Conservation (phyloP, 768 basidiomycete genomes). For the Trametes punicea region DNA sequence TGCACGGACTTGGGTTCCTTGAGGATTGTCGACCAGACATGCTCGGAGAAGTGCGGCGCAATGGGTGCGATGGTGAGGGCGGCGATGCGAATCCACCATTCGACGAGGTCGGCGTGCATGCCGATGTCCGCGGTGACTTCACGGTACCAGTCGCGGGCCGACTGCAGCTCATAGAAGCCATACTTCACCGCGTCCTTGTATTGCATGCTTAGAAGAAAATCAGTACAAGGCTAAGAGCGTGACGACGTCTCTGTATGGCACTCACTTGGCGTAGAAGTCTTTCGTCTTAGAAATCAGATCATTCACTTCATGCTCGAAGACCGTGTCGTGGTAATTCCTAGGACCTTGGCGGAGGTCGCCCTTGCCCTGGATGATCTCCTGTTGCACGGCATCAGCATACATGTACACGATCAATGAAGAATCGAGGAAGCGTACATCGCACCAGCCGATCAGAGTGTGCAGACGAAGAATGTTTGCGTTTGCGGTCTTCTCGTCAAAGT, state of each 20-base stretch:
- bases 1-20: conserved; percentile 77
- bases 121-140: conserved; percentile 85
- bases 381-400: conserved; percentile 4
- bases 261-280: conserved; percentile 77
- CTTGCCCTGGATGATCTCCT: conserved; percentile 81
- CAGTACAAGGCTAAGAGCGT: no score
- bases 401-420: neutral
- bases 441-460: conserved; percentile 89
- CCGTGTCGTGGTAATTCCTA: conserved; percentile 77
- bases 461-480: conserved; percentile 95
- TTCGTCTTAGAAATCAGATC: conserved; percentile 81
- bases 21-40: conserved; percentile 79
- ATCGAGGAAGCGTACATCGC: conserved; percentile 58
- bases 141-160: conserved; percentile 92
- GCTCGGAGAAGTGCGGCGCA: conserved; percentile 92
- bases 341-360: conserved; percentile 70
- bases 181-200: conserved; percentile 96
- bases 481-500: conserved; percentile 98
- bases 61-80: conserved; percentile 80
- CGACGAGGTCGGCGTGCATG: conserved; percentile 88
- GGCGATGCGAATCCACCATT: conserved; percentile 81
- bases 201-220: conserved; percentile 48
- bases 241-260: conserved; percentile 12
- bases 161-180: conserved; percentile 95
- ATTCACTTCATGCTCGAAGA: conserved; percentile 91